Conservation (phyloP, 306 rosid species). For the Fragaria nilgerrensis region DNA sequence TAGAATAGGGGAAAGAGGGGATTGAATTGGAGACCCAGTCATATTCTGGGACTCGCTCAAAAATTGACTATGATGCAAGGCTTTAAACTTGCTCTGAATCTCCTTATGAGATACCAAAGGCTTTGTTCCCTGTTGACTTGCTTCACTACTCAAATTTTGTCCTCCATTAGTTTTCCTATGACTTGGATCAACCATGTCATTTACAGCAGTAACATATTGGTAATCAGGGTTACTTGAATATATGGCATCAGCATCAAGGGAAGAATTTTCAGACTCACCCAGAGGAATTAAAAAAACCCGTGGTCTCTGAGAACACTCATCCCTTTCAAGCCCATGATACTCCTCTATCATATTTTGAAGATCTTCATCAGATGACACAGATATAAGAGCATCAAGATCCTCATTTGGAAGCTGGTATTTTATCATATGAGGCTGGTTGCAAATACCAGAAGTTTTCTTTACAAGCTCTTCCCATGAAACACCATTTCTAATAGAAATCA, state of each 20-base stretch:
- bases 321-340: conserved; percentile 62
- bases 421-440: conserved; percentile 60
- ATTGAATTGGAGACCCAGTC: conserved; percentile 24
- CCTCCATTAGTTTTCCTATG: conserved; percentile 38
- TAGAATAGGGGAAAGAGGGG: conserved; percentile 38
- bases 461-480: conserved; percentile 59
- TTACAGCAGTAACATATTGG: conserved; percentile 73
- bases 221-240: conserved; percentile 57
- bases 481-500: conserved; percentile 49
- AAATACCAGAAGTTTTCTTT: conserved; percentile 57
- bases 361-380: conserved; percentile 77
- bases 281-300: conserved; percentile 59
- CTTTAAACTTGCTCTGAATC: conserved; percentile 32
- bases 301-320: conserved; percentile 61
- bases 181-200: conserved; percentile 53
- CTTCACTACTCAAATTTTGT: conserved; percentile 39
- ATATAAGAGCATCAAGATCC: conserved; percentile 81
- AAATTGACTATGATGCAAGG: conserved; percentile 38
- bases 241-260: conserved; percentile 38
- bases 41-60: conserved; percentile 37
- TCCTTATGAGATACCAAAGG: conserved; percentile 32
- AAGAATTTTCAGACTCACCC: conserved; percentile 59
- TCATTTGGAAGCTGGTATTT: conserved; percentile 86
- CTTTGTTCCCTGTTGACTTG: conserved; percentile 38
- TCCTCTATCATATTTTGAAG: conserved; percentile 87